Evolutionary conservation across 2,329 filamentous ascomycete genomes (phyloP), one percentile per base, ranked within the genome.

Genomic region (Laburnicola sp.): DNA sequence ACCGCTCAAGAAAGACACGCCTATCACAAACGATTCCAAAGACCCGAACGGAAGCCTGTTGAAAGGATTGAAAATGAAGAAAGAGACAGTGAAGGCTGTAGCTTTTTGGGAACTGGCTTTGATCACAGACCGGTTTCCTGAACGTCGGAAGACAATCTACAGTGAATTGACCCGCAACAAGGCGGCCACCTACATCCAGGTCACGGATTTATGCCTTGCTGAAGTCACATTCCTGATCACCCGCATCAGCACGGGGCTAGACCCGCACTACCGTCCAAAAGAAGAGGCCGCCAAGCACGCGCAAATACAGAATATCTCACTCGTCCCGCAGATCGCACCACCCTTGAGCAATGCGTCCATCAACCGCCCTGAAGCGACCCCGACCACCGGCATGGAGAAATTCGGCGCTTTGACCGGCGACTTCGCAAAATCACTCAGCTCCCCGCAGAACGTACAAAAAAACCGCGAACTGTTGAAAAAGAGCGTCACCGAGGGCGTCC

Each of bases 21-120:
- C 92, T 3, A 81, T 97, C 49, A 96, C 91, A 0, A 82, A 83
- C 16, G 89, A 93, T 59, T 89, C 91, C 11, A 94, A 89, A 66
- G 92, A 97, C 71, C 90, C 93, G 0, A 97, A 96, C 65, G 91
- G 91, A 31, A 96, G 89, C 68, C 78, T 97, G 26, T 72, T 97
- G 42, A 91, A 86, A 50, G 93, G 93, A 0, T 73, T 97, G 39
- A 92, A 86, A 69, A 87, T 87, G 58, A 94, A 91, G 75, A 94
- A 93, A 71, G 80, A 89, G 6, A 79, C 89, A 7, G 85, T 89
- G 53, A 86, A 84, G 74, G 82, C 85, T 0, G 96, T 95, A 70
- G 92, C 93, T 11, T 88, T 96, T 72, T 96, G 92, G 92, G 93
- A 97, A 68, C 78, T 97, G 26, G 84, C 85, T 27, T 80, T 89